A percentile compares a stretch with the other conserved stretches of the same genome.
Conservation (phyloP, 352 stramenopile species). For the Peronospora destructor region DNA sequence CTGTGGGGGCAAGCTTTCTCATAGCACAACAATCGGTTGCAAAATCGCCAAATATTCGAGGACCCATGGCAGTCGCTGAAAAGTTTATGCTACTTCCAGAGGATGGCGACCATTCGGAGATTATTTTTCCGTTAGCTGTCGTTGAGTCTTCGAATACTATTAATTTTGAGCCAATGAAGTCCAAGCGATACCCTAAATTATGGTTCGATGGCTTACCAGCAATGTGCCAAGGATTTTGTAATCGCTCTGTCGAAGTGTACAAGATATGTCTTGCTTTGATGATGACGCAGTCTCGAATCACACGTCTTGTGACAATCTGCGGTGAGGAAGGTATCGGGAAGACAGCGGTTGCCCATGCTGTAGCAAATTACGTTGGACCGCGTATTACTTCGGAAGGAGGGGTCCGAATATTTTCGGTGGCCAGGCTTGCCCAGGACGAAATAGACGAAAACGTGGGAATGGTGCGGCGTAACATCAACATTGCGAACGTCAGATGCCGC, state of each 20-base stretch:
- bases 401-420: conserved; percentile 62
- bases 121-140: conserved; percentile 69
- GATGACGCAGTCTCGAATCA: conserved; percentile 71
- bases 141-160: conserved; percentile 36
- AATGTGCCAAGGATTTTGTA: conserved; percentile 77
- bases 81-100: conserved; percentile 79
- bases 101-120: conserved; percentile 66
- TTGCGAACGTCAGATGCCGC: conserved; percentile 30
- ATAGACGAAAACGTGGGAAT: conserved; percentile 47
- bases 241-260: conserved; percentile 73
- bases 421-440: conserved; percentile 52
- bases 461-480: conserved; percentile 38
- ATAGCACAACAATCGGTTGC: conserved; percentile 72
- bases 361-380: conserved; percentile 73
- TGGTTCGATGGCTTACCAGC: conserved; percentile 76
- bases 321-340: conserved; percentile 75
- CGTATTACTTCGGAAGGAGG: conserved; percentile 63
- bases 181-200: conserved; percentile 61
- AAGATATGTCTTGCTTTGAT: conserved; percentile 74
- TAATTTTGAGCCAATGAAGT: conserved; percentile 44
- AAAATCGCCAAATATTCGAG: conserved; percentile 72
- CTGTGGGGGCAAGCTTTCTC: conserved; percentile 55
- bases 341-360: conserved; percentile 61
- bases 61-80: conserved; percentile 53
- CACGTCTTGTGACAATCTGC: conserved; percentile 64